phyloP scores from a whole-genome alignment of 2,329 filamentous ascomycete species.

The Aspergillus sp. region DNA sequence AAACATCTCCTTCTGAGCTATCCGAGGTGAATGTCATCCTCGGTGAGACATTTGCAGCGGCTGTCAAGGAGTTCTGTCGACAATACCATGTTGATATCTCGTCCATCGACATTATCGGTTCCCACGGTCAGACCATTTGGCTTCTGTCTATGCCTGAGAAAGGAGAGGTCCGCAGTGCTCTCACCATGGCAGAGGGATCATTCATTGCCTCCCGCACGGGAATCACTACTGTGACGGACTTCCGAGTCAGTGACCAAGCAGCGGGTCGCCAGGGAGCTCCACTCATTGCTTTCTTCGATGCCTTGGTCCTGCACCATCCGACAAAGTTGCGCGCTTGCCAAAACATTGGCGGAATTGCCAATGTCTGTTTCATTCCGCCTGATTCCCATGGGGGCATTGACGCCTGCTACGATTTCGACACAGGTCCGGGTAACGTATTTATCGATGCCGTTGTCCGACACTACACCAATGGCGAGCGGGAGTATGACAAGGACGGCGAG shows the following conservation, averaged over 20 bases:
- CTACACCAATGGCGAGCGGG: slow-evolving; percentile 49
- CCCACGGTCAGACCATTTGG: slow-evolving; percentile 60
- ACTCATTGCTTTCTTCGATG: slow-evolving; percentile 58
- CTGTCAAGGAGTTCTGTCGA: slow-evolving; percentile 49
- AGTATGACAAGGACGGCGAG: slow-evolving; percentile 53
- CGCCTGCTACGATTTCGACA: slow-evolving; percentile 53
- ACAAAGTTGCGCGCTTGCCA: slow-evolving; percentile 58
- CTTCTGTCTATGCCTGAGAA: slow-evolving; percentile 52
- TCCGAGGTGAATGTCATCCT: slow-evolving; percentile 58
- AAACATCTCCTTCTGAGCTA: slow-evolving; percentile 52
- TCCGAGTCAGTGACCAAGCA: slow-evolving; percentile 56
- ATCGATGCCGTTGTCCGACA: slow-evolving; percentile 57
- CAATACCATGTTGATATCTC: no score
- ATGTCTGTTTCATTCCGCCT: slow-evolving; percentile 59
- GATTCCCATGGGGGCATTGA: slow-evolving; percentile 36
- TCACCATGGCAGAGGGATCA: slow-evolving; percentile 58
- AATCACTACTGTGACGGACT: slow-evolving; percentile 59
- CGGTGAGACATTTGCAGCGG: slow-evolving; percentile 55
- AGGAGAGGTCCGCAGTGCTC: slow-evolving; percentile 46
- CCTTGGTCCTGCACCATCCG: slow-evolving; percentile 55
- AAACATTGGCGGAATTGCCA: slow-evolving; percentile 61
- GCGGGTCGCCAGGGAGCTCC: slow-evolving; percentile 56
- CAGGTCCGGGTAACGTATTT: slow-evolving; percentile 55
- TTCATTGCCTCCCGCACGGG: slow-evolving; percentile 55
- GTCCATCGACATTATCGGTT: slow-evolving; percentile 26